Percentiles rank a stretch among this genome's conserved stretches.
Evolutionary conservation across 2,329 filamentous ascomycete genomes (phyloP).

Genomic region (Sordariomycetes sp.): DNA sequence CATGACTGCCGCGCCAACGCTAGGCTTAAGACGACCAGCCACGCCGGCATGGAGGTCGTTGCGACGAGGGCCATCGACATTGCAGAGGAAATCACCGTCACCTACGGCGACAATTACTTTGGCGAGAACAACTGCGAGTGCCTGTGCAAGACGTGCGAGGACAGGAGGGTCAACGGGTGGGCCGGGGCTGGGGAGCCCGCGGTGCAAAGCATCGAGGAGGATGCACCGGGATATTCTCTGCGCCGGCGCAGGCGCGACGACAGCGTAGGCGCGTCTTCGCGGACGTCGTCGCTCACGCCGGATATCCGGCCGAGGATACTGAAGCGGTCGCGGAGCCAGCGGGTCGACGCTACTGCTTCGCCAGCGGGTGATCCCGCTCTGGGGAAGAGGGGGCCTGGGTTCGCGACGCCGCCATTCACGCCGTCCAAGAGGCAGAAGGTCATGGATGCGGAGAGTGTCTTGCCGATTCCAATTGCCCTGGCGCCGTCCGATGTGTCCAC

Average conservation of each 20-base stretch:
- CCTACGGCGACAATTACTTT: constrained; percentile 93
- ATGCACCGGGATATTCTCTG: constrained; percentile 39
- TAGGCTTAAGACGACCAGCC: constrained; percentile 67
- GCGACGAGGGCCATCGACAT: constrained; percentile 68
- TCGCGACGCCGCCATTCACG: constrained; percentile 41
- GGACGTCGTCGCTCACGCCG: constrained; percentile 43
- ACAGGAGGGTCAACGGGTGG: constrained; percentile 70
- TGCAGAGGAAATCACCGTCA: constrained; percentile 93
- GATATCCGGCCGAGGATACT: constrained; percentile 37
- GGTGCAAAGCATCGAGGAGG: constrained; percentile 41
- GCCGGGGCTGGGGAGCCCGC: constrained; percentile 31
- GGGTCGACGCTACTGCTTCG: constrained; percentile 19
- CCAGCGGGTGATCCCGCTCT: constrained; percentile 14
- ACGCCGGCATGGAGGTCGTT: constrained; percentile 82
- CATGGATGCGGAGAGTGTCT: constrained; percentile 7
- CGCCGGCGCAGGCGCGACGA: constrained; percentile 37
- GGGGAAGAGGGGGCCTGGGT: constrained; percentile 23
- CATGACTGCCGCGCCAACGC: constrained; percentile 95
- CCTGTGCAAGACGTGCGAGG: constrained; percentile 79
- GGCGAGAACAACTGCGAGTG: constrained; percentile 92
- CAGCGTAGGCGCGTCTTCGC: constrained; percentile 33
- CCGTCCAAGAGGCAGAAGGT: constrained; percentile 35
- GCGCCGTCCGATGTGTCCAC: neutral
- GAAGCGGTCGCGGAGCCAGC: constrained; percentile 22
- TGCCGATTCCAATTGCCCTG: constrained; percentile 11